phyloP scores from a whole-genome alignment of 1,284 basidiomycete genomes.

The Wolfiporia cocos region DNA sequence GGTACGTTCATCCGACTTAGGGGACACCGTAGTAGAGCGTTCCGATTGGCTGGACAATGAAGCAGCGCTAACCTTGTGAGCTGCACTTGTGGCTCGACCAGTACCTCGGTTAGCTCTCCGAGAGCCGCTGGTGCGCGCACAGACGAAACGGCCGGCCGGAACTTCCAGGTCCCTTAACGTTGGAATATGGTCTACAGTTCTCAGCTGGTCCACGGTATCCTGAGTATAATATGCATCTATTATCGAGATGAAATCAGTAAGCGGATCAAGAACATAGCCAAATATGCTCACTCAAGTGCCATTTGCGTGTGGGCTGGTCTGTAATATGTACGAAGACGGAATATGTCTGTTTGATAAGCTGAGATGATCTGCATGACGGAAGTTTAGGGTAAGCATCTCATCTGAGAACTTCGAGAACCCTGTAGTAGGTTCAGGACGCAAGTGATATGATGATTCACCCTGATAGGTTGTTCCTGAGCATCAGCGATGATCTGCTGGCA shows the following conservation, averaged over 20 bases:
- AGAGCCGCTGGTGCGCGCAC: conserved; percentile 48
- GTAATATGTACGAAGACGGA: conserved; percentile 33
- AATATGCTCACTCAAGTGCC: conserved; percentile 34
- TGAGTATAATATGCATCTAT: conserved; percentile 37
- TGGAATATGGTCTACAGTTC: conserved; percentile 52
- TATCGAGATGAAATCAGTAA: conserved; percentile 1
- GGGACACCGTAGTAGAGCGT: too few relatives aligned
- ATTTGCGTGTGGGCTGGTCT: conserved; percentile 28
- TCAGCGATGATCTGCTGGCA: conserved; percentile 24
- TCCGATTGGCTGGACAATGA: too few relatives aligned
- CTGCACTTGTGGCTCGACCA: conserved; percentile 1
- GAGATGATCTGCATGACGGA: conserved; percentile 18
- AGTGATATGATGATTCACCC: conserved; percentile 11
- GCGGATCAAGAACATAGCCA: background rate
- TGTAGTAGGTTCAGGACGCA: background rate
- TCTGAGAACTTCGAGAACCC: background rate
- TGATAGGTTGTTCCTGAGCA: conserved; percentile 19
- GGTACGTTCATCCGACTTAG: too few relatives aligned
- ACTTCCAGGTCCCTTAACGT: conserved; percentile 45
- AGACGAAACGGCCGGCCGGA: conserved; percentile 55
- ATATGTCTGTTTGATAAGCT: conserved; percentile 38
- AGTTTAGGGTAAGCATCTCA: background rate
- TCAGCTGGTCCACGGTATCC: conserved; percentile 44
- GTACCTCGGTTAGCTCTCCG: conserved; percentile 6
- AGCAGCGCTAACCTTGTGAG: too few relatives aligned